A percentile compares a stretch with the other conserved stretches of the same genome.
These are phyloP conservation scores for Lasiosphaeria miniovina DNA, from an alignment of 495 filamentous ascomycete genomes.

Conservation along the genomic window DNA sequence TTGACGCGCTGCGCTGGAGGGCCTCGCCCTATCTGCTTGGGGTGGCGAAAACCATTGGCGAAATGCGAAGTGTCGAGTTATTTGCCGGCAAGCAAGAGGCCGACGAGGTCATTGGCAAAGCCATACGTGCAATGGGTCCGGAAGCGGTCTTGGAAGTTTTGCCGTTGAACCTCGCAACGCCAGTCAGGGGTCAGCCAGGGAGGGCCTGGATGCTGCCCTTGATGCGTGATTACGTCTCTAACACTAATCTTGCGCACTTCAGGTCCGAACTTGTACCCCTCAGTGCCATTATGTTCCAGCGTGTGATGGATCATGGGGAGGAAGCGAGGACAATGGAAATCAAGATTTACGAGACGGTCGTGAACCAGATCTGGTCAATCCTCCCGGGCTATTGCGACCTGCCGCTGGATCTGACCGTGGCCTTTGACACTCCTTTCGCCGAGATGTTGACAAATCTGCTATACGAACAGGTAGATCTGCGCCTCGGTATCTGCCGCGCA, in stretches of 20 bases:
- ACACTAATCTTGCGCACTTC: constrained; percentile 85
- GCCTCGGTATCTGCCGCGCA: constrained; percentile 79
- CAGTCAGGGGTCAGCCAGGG: constrained; percentile 71
- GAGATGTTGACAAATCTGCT: constrained; percentile 87
- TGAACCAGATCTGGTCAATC: constrained; percentile 91
- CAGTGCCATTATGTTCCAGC: constrained; percentile 86
- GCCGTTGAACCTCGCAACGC: constrained; percentile 78
- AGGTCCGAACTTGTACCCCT: constrained; percentile 79
- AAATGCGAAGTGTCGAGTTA: constrained; percentile 81
- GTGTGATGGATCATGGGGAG: constrained; percentile 71
- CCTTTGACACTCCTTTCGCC: constrained; percentile 86
- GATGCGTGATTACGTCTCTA: constrained; percentile 76
- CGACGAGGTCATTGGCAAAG: constrained; percentile 80
- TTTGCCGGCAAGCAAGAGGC: constrained; percentile 95
- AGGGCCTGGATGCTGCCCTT: constrained; percentile 93
- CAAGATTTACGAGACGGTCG: constrained; percentile 95
- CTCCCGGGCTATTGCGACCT: constrained; percentile 95
- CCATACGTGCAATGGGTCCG: constrained; percentile 84
- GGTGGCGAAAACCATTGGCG: constrained; percentile 74
- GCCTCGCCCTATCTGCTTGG: constrained; percentile 70
- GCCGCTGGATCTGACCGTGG: constrained; percentile 70
- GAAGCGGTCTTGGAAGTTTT: constrained; percentile 74
- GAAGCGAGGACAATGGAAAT: constrained; percentile 86
- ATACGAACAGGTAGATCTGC: constrained; percentile 85
- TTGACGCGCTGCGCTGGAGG: constrained; percentile 82